Evolutionary conservation across 2,329 filamentous ascomycete species (phyloP).

Genomic region (Aspergillus felis): DNA sequence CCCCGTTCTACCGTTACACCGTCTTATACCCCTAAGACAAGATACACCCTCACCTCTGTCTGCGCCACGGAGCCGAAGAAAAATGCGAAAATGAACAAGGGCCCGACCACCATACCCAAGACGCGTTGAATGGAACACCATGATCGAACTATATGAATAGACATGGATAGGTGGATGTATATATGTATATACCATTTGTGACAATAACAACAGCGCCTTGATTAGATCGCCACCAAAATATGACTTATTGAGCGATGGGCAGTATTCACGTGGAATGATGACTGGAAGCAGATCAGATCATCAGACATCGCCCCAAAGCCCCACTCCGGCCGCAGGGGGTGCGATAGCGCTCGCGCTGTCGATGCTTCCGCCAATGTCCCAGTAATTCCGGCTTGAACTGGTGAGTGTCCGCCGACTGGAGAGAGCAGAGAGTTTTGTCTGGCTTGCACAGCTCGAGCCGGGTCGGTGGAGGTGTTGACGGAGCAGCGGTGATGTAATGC

Average conservation of each 20-base stretch:
- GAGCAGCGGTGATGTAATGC: conserved; percentile 31
- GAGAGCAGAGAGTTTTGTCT: conserved; percentile 72
- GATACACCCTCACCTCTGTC: neutral
- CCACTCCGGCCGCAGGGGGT: conserved; percentile 62
- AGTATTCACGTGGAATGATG: neutral
- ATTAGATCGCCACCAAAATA: neutral
- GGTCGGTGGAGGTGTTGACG: conserved; percentile 46
- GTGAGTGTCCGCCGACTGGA: conserved; percentile 55
- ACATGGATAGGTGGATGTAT: neutral
- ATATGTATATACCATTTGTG: neutral
- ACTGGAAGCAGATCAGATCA: conserved; percentile 4
- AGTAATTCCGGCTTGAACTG: conserved; percentile 78
- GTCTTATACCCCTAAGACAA: neutral
- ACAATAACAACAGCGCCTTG: neutral
- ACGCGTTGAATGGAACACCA: neutral
- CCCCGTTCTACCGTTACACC: neutral
- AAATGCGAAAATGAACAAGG: too few relatives aligned
- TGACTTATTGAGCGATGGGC: neutral
- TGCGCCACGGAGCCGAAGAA: neutral
- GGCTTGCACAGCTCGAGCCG: conserved; percentile 74
- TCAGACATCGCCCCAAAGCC: conserved; percentile 67
- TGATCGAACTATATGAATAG: neutral
- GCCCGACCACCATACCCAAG: neutral
- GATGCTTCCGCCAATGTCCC: conserved; percentile 81
- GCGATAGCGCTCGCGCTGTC: conserved; percentile 71